Evolutionary conservation across 169 alveolate genomes (phyloP), one percentile per base, ranked within the genome.

Genomic region (Eimeria sp.): DNA sequence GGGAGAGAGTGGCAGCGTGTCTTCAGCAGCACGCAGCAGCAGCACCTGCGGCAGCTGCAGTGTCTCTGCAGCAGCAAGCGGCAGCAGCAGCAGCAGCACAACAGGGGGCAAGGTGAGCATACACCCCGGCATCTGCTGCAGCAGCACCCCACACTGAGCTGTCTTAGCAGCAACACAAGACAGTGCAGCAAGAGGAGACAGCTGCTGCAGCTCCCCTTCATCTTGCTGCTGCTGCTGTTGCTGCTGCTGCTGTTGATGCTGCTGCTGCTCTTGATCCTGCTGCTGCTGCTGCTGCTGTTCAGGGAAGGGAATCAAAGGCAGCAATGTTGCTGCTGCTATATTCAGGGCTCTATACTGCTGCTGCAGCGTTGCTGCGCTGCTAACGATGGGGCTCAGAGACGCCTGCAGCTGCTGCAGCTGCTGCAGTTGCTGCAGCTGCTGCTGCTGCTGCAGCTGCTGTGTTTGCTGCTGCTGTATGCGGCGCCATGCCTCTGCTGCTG

Each of bases 11-110:
- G 78, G 60, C 58, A 4, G 91, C 37, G n/a, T 6, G 30, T 37
- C 71, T 23, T 68, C 85, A 54, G 74, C 52, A 58, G 91, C 91
- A 60, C 91, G 91, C 74, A 85, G 91, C 91, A 85, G 91, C 91
- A 85, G 62, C 9, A 85, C 74, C 37, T 60, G 91, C 6, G 91
- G 91, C 62, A 85, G 77, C 78, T 20, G 91, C 78, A 85, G 58
- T 16, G 74, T 52, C 30, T 46, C 91, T 4, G 60, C 91, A 18
- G 62, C 74, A 10, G 58, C 18, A 4, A 85, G 91, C 46, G 91
- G 91, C 91, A 85, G 77, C 78, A 85, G 91, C 78, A 85, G 91
- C 91, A 85, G 78, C 77, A 43, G 78, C 74, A 85, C 78, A 60
- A 85, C 14, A 1, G 91, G 91, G 60, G 91, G 91, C 33, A 85